Evolutionary conservation across 2,329 filamentous ascomycete species (phyloP), one percentile per base, ranked within the genome.

Genomic region (Seiridium unicorne): DNA sequence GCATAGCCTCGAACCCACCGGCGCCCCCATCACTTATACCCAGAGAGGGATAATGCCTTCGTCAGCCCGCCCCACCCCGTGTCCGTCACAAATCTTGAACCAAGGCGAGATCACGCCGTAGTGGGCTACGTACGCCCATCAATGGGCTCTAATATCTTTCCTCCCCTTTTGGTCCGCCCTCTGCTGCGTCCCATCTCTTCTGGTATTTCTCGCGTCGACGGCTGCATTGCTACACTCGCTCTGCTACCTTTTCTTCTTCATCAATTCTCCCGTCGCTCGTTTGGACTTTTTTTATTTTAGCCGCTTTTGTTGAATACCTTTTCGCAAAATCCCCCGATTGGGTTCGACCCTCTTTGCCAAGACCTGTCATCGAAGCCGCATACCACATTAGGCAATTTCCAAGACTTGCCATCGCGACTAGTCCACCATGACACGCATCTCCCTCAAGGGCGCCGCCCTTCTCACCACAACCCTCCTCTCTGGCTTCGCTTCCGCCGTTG

Each of bases 31-130:
- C 38, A 31, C 40, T 55, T 55, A 55, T 55, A 55, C 51, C 51
- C 51, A 55, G 40, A 55, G 51, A 55, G 51, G 51, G n/a, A 42
- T 55, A 55, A 55, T 44, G 51, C 40, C 51, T 55, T 55, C 51
- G 51, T 55, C 51, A 55, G 36, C 51, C 47, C 38, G 51, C 36
- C 51, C 51, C 51, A 55, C 51, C 18, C 26, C 31, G 31, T 10
- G 38, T n/a, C 49, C 49, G 38, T 55, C 51, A 31, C 51, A 55
- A 55, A 55, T 42, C 51, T 44, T 35, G 51, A 44, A 55, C 44
- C 36, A 44, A 42, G n/a, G 18, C 38, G 38, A n/a, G 38, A 31
- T 10, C 26, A 44, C 38, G 51, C 36, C 34, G 9, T 40, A 55
- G 40, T 55, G 51, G 51, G 26, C 44, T 55, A 38, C 51, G 51